Evolutionary conservation across 2,329 filamentous ascomycete genomes (phyloP).

Genomic region (Dactylellina sp.): DNA sequence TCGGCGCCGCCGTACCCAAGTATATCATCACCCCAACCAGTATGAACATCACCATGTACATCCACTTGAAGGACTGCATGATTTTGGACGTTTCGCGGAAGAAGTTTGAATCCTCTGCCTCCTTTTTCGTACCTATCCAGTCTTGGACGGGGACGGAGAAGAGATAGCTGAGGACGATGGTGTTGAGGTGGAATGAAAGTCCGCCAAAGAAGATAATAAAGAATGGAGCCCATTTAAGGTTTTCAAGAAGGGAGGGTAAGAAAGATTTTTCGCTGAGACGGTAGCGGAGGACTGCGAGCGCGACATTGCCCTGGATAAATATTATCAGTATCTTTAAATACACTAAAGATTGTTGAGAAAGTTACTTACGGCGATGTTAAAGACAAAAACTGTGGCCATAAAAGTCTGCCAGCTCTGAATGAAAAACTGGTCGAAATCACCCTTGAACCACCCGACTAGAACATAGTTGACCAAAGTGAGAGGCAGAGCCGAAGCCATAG

Average conservation of each 20-base stretch:
- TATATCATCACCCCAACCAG: constrained; percentile 60
- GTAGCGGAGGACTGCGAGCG: constrained; percentile 74
- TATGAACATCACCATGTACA: constrained; percentile 59
- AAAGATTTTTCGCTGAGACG: constrained; percentile 70
- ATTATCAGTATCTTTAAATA: constrained; percentile 63
- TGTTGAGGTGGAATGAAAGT: constrained; percentile 65
- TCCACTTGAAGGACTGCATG: constrained; percentile 42
- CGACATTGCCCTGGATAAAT: constrained; percentile 58
- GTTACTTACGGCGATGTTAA: constrained; percentile 66
- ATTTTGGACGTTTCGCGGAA: constrained; percentile 40
- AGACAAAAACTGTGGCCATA: constrained; percentile 71
- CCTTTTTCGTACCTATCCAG: constrained; percentile 59
- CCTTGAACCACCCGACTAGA: constrained; percentile 77
- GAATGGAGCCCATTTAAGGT: constrained; percentile 74
- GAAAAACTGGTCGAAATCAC: constrained; percentile 75
- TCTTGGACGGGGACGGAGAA: constrained; percentile 65
- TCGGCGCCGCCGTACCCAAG: constrained; percentile 59
- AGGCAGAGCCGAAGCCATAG: constrained; percentile 75
- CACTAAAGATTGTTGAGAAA: neutral
- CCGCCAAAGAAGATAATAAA: constrained; percentile 67
- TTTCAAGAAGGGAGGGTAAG: constrained; percentile 68
- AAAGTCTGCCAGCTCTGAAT: constrained; percentile 75
- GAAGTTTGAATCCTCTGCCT: constrained; percentile 39
- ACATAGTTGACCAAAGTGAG: constrained; percentile 78
- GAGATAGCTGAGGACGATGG: constrained; percentile 65